These are phyloP conservation scores for Penicillium chermesinum DNA, from an alignment of 495 filamentous ascomycete genomes.

Conservation along the genomic window DNA sequence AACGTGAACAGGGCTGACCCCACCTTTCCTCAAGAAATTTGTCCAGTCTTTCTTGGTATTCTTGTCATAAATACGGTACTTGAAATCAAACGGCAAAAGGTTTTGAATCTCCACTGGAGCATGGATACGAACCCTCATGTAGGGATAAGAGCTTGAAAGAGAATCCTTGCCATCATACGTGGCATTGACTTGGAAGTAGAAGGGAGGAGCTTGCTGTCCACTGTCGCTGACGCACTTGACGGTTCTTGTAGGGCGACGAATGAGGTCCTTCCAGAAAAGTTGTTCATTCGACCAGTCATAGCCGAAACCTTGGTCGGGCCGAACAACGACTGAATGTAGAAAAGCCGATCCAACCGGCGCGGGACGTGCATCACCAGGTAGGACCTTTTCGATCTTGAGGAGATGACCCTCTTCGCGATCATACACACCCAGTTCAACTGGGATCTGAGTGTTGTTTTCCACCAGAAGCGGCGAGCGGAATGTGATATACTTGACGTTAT, in stretches of 20 bases:
- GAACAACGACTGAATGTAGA: slow-evolving; percentile 81
- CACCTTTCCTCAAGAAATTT: slow-evolving; percentile 93
- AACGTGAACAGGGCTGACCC: slow-evolving; percentile 93
- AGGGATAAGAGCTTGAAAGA: slow-evolving; percentile 77
- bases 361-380: slow-evolving; percentile 85
- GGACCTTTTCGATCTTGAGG: slow-evolving; percentile 95
- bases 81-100: slow-evolving; percentile 94
- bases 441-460: slow-evolving; percentile 97
- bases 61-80: slow-evolving; percentile 97
- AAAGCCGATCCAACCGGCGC: slow-evolving; percentile 90
- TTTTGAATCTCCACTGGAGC: slow-evolving; percentile 94
- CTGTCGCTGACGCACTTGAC: slow-evolving; percentile 82
- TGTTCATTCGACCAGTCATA: slow-evolving; percentile 89
- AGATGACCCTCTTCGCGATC: slow-evolving; percentile 84
- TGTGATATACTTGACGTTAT: slow-evolving; percentile 97
- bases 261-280: slow-evolving; percentile 86
- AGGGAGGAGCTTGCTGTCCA: slow-evolving; percentile 70
- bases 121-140: slow-evolving; percentile 86
- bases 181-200: slow-evolving; percentile 94
- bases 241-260: slow-evolving; percentile 75
- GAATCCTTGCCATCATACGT: slow-evolving; percentile 76
- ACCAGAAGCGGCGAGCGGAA: slow-evolving; percentile 91
- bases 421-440: slow-evolving; percentile 89
- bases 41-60: slow-evolving; percentile 98
- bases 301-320: slow-evolving; percentile 94